Evolutionary conservation across 1,284 basidiomycete genomes (phyloP).

Genomic region (Ganoderma boninense): DNA sequence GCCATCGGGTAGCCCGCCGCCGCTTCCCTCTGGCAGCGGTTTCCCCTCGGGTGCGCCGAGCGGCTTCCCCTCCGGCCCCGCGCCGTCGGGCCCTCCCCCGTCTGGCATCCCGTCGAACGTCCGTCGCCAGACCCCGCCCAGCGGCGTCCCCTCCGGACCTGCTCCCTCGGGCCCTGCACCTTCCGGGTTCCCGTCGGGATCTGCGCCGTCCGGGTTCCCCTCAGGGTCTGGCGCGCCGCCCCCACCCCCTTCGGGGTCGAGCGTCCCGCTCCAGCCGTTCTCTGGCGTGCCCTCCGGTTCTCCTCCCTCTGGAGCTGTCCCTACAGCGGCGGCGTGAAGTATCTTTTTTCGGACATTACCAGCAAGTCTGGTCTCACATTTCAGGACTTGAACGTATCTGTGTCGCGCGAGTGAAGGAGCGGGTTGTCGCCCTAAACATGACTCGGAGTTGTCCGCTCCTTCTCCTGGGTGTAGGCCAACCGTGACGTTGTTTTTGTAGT

Average conservation of each 20-base stretch:
- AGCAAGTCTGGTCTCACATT: not conserved
- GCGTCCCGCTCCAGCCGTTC: not conserved
- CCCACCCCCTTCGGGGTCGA: not conserved
- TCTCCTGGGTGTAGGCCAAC: too few relatives aligned
- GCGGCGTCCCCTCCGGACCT: not conserved
- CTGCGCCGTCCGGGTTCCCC: not conserved
- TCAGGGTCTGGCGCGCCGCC: not conserved
- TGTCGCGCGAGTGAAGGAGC: too few relatives aligned
- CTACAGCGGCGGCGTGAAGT: not conserved
- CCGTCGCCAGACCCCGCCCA: not conserved
- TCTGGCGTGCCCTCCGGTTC: not conserved
- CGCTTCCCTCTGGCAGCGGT: not conserved
- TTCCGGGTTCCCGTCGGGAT: not conserved
- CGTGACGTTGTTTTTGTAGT: too few relatives aligned
- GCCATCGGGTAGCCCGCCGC: not conserved
- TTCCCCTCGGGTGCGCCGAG: not conserved
- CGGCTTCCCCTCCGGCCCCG: not conserved
- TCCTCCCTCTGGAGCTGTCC: not conserved
- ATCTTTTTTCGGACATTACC: not conserved
- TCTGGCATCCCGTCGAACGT: not conserved
- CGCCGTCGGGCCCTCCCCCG: not conserved
- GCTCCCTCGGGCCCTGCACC: not conserved
- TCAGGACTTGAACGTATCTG: too few relatives aligned
- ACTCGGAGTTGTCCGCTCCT: too few relatives aligned
- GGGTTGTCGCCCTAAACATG: too few relatives aligned